phyloP scores from a whole-genome alignment of 2,329 filamentous ascomycete genomes.

The Penicillium sp. region DNA sequence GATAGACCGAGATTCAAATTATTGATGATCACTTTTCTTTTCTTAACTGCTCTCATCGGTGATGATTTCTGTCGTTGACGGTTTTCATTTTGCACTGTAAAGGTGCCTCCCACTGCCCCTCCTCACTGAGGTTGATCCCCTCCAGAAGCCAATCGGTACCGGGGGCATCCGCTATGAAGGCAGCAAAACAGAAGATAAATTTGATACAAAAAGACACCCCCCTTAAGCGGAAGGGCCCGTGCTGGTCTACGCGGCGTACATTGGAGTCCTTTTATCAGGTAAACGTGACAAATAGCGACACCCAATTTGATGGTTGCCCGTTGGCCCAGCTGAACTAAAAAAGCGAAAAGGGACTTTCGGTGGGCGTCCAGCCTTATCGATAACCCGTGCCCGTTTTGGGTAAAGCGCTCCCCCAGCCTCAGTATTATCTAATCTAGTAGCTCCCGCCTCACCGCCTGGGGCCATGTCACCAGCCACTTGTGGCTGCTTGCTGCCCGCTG shows the following conservation, averaged over 20 bases:
- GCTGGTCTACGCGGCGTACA: slow-evolving; percentile 27
- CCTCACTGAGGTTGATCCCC: slow-evolving; percentile 6
- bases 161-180: slow-evolving; percentile 11
- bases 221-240: slow-evolving; percentile 16
- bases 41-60: no score
- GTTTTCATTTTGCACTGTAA: neutral
- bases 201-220: neutral
- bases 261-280: slow-evolving; percentile 26
- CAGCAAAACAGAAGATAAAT: slow-evolving; percentile 8
- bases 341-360: slow-evolving; percentile 25
- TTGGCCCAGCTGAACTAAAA: neutral
- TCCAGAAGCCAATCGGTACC: slow-evolving; percentile 8
- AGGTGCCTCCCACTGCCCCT: neutral
- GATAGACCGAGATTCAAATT: no score
- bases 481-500: neutral
- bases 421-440: neutral
- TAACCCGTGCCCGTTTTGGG: slow-evolving; percentile 5
- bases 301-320: slow-evolving; percentile 21
- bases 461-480: slow-evolving; percentile 14
- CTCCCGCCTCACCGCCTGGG: neutral
- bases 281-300: slow-evolving; percentile 30
- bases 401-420: neutral
- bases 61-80: neutral
- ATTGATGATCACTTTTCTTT: no score
- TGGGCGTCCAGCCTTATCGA: slow-evolving; percentile 24